Percentiles rank a stretch among this genome's conserved stretches.
Conservation (phyloP, 2,329 filamentous ascomycete genomes). For the Fusarium bulbicola region DNA sequence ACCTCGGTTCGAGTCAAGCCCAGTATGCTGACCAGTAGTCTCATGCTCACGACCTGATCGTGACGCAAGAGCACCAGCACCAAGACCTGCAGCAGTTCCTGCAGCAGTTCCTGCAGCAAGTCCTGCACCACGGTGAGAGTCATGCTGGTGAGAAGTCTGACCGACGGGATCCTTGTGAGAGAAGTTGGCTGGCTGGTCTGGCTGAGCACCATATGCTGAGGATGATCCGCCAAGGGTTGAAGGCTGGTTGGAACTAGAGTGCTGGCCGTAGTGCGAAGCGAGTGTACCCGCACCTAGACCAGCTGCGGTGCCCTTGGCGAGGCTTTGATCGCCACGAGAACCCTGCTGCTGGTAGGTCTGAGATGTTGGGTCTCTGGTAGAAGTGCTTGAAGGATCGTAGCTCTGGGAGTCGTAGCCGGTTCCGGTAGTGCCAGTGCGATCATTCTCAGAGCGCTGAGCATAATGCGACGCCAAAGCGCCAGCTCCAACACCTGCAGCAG, state of each 20-base stretch:
- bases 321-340: background rate
- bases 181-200: background rate
- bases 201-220: background rate
- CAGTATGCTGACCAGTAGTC: background rate
- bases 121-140: background rate
- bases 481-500: slow-evolving; percentile 8
- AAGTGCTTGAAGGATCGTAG: background rate
- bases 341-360: background rate
- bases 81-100: background rate
- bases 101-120: background rate
- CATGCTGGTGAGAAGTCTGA: slow-evolving; percentile 5
- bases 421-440: background rate
- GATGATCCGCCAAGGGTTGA: background rate
- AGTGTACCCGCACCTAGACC: background rate
- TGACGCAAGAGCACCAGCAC: background rate
- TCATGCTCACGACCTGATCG: background rate
- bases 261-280: background rate
- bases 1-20: background rate
- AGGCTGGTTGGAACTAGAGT: background rate
- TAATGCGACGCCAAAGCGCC: slow-evolving; percentile 6
- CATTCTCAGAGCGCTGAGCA: background rate
- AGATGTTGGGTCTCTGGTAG: background rate
- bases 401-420: background rate
- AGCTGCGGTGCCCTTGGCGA: background rate
- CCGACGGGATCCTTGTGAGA: slow-evolving; percentile 1